phyloP scores from a whole-genome alignment of 1,139 yeast species.

The Nadsonia commutata region DNA sequence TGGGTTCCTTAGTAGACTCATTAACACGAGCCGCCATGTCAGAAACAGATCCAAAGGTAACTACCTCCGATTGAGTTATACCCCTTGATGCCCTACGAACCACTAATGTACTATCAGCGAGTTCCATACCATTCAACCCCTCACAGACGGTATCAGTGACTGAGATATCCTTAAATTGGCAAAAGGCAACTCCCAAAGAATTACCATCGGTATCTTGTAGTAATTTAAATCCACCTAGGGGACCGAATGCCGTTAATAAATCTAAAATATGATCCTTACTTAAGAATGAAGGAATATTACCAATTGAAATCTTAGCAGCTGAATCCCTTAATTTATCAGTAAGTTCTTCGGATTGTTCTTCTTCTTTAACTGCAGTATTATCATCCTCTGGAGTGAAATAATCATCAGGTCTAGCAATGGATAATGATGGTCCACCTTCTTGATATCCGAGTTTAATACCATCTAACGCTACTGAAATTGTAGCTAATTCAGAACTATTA shows the following conservation, averaged over 20 bases:
- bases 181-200: constrained; percentile 33
- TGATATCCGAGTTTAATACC: constrained; percentile 17
- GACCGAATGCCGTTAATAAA: constrained; percentile 26
- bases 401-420: constrained; percentile 43
- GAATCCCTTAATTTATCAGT: constrained; percentile 15
- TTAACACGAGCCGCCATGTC: constrained; percentile 12
- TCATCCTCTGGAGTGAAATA: constrained; percentile 32
- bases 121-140: constrained; percentile 20
- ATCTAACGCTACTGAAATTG: constrained; percentile 38
- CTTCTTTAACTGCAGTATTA: constrained; percentile 1
- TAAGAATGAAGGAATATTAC: constrained; percentile 28
- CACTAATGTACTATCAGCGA: constrained; percentile 20
- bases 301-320: constrained; percentile 24
- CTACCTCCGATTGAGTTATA: constrained; percentile 16
- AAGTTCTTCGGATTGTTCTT: constrained; percentile 11
- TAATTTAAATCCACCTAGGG: constrained; percentile 21
- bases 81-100: constrained; percentile 25
- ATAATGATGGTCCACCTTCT: constrained; percentile 15
- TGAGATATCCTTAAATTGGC: constrained; percentile 22
- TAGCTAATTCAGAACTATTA: constrained; percentile 40
- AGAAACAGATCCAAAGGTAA: constrained; percentile 15
- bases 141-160: constrained; percentile 18
- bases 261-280: constrained; percentile 26
- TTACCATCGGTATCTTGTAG: constrained; percentile 23
- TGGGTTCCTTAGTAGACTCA: constrained; percentile 5